Percentiles rank a stretch among this genome's conserved stretches.
Evolutionary conservation across 1,284 basidiomycete species (phyloP).

Genomic region (Puccinia horiana): DNA sequence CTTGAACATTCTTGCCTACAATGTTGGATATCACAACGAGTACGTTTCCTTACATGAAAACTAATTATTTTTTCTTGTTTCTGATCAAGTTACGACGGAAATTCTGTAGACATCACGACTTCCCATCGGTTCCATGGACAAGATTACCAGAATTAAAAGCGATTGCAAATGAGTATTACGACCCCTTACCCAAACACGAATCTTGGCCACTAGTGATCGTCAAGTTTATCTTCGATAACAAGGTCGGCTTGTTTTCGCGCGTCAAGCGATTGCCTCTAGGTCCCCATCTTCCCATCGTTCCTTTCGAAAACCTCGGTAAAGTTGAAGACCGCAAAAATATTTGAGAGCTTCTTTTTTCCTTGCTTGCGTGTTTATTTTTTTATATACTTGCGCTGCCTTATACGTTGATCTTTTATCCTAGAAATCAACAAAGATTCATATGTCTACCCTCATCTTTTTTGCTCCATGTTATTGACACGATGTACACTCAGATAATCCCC

Average conservation of each 20-base stretch:
- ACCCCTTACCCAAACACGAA: constrained; percentile 78
- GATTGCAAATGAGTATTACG: constrained; percentile 90
- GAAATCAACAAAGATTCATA: no score
- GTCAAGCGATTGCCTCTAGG: constrained; percentile 59
- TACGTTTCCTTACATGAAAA: background rate
- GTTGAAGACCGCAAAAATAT: constrained; percentile 9
- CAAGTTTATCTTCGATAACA: constrained; percentile 86
- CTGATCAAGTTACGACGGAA: constrained; percentile 8
- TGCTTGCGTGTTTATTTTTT: background rate
- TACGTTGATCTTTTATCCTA: no score
- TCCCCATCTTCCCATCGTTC: constrained; percentile 5
- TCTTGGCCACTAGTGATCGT: constrained; percentile 93
- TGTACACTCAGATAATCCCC: no score
- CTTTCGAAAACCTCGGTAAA: background rate
- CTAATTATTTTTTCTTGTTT: constrained; percentile 12
- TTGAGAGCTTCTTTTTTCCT: background rate
- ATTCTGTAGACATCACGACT: constrained; percentile 97
- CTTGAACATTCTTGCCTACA: constrained; percentile 89
- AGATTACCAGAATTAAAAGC: constrained; percentile 78
- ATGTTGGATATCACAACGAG: constrained; percentile 97
- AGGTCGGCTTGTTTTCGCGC: constrained; percentile 70
- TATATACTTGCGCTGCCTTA: no score
- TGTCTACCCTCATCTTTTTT: no score
- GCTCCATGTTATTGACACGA: no score
- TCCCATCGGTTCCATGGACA: constrained; percentile 94